Percentiles rank a stretch among this genome's conserved stretches.
phyloP scores from a whole-genome alignment of 306 rosid genomes.

The Echinosophora koreensis region DNA sequence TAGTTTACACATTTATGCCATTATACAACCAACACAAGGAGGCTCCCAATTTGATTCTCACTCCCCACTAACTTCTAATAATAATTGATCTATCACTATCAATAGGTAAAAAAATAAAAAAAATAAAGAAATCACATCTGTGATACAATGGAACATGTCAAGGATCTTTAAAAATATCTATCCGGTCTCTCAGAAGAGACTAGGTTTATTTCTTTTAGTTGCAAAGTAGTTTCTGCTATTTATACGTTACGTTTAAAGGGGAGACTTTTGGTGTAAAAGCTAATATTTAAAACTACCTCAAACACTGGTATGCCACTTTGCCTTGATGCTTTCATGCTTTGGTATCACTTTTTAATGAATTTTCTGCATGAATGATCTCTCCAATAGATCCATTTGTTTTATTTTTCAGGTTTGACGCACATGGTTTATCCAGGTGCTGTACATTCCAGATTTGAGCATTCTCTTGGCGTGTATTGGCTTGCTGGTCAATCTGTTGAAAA shows the following conservation, averaged over 20 bases:
- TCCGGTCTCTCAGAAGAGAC: not conserved
- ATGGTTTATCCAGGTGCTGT: constrained; percentile 93
- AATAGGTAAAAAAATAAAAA: not conserved
- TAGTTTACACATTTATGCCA: constrained; percentile 27
- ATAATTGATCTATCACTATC: constrained; percentile 9
- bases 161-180: constrained; percentile 23
- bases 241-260: constrained; percentile 22
- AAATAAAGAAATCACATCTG: not conserved
- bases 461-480: constrained; percentile 95
- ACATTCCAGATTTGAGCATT: constrained; percentile 95
- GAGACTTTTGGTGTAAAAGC: constrained; percentile 13
- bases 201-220: constrained; percentile 11
- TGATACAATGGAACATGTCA: constrained; percentile 21
- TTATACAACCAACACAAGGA: constrained; percentile 6
- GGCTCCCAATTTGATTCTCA: constrained; percentile 3
- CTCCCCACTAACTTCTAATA: not conserved
- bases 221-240: constrained; percentile 11
- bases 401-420: constrained; percentile 74
- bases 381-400: constrained; percentile 39
- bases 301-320: not conserved
- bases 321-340: constrained; percentile 17
- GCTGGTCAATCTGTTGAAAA: constrained; percentile 82
- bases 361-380: constrained; percentile 26
- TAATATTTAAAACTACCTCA: constrained; percentile 38
- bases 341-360: constrained; percentile 29